Conservation (phyloP, 257 asterid species). For the Coffea canephora region DNA sequence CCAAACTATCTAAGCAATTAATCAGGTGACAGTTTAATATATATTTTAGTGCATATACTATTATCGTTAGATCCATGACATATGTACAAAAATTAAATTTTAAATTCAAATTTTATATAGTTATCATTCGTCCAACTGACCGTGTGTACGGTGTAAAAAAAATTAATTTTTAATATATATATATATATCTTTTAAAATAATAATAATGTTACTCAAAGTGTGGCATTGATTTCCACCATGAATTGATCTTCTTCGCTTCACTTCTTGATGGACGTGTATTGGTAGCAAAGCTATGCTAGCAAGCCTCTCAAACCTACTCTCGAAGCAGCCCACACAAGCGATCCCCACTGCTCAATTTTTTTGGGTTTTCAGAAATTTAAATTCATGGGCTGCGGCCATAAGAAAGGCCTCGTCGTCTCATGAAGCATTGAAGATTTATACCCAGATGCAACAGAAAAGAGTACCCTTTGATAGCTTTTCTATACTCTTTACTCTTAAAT, state of each 20-base stretch:
- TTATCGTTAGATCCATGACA: no score
- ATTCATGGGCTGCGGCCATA: conserved; percentile 42
- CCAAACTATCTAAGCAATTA: no score
- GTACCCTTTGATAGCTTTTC: conserved; percentile 40
- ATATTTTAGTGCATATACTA: no score
- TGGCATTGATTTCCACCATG: background rate
- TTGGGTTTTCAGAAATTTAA: conserved; percentile 21
- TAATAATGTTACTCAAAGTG: no score
- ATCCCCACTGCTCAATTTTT: background rate
- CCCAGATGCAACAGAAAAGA: conserved; percentile 45
- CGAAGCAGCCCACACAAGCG: background rate
- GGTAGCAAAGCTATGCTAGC: background rate
- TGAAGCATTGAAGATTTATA: conserved; percentile 40
- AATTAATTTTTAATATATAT: no score
- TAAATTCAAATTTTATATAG: no score
- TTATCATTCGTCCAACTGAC: no score
- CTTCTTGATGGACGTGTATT: background rate
- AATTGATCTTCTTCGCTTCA: background rate
- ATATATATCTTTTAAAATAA: no score
- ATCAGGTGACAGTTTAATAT: no score
- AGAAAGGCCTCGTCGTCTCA: conserved; percentile 40
- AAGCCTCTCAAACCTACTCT: background rate
- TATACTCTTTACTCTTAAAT: conserved; percentile 44
- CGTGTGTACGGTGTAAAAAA: no score
- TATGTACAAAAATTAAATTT: no score